A percentile compares a stretch with the other conserved stretches of the same genome.
Evolutionary conservation across 2,329 filamentous ascomycete species (phyloP).

Genomic region (Dothidotthia symphoricarpi): DNA sequence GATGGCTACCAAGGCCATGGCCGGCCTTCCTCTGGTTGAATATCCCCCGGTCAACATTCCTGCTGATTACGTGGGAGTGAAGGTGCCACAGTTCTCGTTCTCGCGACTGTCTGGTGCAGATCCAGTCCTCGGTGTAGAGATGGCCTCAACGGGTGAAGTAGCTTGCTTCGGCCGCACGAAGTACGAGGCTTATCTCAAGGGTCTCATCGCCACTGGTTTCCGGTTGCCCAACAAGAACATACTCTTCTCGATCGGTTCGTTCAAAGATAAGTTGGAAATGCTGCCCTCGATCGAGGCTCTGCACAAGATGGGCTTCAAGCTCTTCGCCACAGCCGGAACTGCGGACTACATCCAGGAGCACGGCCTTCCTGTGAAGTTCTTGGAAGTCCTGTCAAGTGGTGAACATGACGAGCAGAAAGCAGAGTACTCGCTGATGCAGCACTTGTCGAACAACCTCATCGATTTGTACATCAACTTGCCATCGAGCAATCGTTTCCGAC

Average conservation of each 20-base stretch:
- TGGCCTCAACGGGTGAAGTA: slow-evolving; percentile 98
- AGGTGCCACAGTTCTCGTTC: slow-evolving; percentile 99
- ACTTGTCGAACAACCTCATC: slow-evolving; percentile 95
- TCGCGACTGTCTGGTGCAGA: slow-evolving; percentile 94
- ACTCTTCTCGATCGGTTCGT: slow-evolving; percentile 90
- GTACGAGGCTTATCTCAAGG: slow-evolving; percentile 97
- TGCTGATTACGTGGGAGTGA: slow-evolving; percentile 86
- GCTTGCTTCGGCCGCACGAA: slow-evolving; percentile 94
- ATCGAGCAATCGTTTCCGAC: slow-evolving; percentile 95
- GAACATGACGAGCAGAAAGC: slow-evolving; percentile 81
- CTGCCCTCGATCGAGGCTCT: slow-evolving; percentile 87
- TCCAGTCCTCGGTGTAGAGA: slow-evolving; percentile 94
- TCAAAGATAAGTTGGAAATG: slow-evolving; percentile 98
- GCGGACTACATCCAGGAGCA: slow-evolving; percentile 96
- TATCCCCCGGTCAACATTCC: slow-evolving; percentile 78
- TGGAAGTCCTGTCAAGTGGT: slow-evolving; percentile 67
- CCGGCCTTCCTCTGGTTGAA: slow-evolving; percentile 74
- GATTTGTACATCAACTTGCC: slow-evolving; percentile 98
- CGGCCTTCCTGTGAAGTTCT: slow-evolving; percentile 85
- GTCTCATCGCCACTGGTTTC: slow-evolving; percentile 92
- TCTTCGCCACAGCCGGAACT: slow-evolving; percentile 94
- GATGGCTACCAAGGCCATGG: slow-evolving; percentile 97
- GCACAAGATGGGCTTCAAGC: slow-evolving; percentile 86
- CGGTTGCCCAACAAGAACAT: slow-evolving; percentile 95
- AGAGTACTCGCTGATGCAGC: slow-evolving; percentile 95